phyloP scores from a whole-genome alignment of 1,284 basidiomycete genomes.

The Stereum hirsutum region DNA sequence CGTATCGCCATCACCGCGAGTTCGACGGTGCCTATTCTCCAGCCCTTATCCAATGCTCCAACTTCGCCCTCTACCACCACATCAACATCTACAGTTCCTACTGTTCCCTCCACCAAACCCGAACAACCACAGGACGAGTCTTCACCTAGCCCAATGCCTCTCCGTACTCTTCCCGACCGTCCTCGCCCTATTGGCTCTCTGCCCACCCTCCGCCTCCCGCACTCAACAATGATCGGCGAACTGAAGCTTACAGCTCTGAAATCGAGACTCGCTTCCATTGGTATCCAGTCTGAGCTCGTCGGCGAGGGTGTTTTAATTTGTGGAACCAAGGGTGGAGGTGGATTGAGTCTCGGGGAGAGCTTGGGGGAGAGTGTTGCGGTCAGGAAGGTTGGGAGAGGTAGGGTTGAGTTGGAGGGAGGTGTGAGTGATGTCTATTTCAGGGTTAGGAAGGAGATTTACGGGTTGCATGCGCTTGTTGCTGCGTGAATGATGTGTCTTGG shows the following conservation, averaged over 20 bases:
- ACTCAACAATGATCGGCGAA: slow-evolving; percentile 93
- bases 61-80: no score
- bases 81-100: slow-evolving; percentile 13
- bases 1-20: slow-evolving; percentile 76
- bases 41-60: slow-evolving; percentile 34
- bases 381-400: slow-evolving; percentile 75
- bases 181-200: slow-evolving; percentile 50
- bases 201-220: slow-evolving; percentile 52
- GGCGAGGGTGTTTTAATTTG: slow-evolving; percentile 96
- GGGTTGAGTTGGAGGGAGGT: slow-evolving; percentile 82
- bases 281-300: slow-evolving; percentile 84
- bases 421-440: slow-evolving; percentile 84
- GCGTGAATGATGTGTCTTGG: no score
- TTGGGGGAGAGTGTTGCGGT: slow-evolving; percentile 80
- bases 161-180: slow-evolving; percentile 19
- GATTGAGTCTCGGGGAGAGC: slow-evolving; percentile 30
- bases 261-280: slow-evolving; percentile 59
- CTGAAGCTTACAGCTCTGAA: slow-evolving; percentile 85
- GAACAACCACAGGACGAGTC: no score
- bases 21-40: slow-evolving; percentile 65
- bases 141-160: no score
- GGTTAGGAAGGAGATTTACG: slow-evolving; percentile 83
- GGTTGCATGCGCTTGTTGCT: slow-evolving; percentile 79
- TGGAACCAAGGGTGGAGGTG: slow-evolving; percentile 50
- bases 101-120: slow-evolving; percentile 13